A percentile compares a stretch with the other conserved stretches of the same genome.
These are phyloP conservation scores for Cutaneotrichosporon cutaneum DNA, from an alignment of 1,284 basidiomycete genomes.

Conservation along the genomic window DNA sequence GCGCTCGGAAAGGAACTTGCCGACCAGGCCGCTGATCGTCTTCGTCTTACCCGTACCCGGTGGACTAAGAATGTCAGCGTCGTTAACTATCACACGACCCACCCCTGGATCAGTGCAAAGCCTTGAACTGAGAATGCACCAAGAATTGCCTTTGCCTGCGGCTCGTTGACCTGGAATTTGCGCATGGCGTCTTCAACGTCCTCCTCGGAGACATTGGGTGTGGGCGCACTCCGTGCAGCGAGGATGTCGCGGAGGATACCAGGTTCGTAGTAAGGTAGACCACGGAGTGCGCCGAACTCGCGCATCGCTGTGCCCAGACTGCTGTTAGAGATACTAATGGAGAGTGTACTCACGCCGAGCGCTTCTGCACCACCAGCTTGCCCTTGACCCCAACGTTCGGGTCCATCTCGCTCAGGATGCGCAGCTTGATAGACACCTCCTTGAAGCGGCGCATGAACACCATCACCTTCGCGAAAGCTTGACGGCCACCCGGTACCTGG, in stretches of 20 bases:
- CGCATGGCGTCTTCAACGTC: constrained; percentile 69
- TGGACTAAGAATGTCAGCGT: constrained; percentile 62
- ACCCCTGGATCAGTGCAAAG: constrained; percentile 96
- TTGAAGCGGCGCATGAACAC: constrained; percentile 61
- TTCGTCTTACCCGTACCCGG: constrained; percentile 99
- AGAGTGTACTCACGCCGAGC: constrained; percentile 66
- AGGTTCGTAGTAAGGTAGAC: constrained; percentile 74
- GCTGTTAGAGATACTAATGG: constrained; percentile 1
- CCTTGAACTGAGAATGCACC: constrained; percentile 71
- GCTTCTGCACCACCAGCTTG: constrained; percentile 73
- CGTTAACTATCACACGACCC: constrained; percentile 40
- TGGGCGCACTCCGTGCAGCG: constrained; percentile 61
- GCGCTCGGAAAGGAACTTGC: constrained; percentile 71
- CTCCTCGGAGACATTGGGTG: constrained; percentile 57
- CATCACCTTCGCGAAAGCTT: constrained; percentile 71
- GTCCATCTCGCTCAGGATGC: constrained; percentile 54
- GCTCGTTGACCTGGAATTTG: constrained; percentile 79
- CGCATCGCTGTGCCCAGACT: constrained; percentile 88
- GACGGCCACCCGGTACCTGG: constrained; percentile 55
- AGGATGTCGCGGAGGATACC: constrained; percentile 66
- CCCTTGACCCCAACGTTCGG: constrained; percentile 55
- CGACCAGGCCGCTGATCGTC: constrained; percentile 93
- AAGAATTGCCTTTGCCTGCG: constrained; percentile 87
- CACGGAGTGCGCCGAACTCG: constrained; percentile 84
- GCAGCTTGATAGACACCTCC: constrained; percentile 56